phyloP scores from a whole-genome alignment of 768 basidiomycete genomes.

The Postia placenta region DNA sequence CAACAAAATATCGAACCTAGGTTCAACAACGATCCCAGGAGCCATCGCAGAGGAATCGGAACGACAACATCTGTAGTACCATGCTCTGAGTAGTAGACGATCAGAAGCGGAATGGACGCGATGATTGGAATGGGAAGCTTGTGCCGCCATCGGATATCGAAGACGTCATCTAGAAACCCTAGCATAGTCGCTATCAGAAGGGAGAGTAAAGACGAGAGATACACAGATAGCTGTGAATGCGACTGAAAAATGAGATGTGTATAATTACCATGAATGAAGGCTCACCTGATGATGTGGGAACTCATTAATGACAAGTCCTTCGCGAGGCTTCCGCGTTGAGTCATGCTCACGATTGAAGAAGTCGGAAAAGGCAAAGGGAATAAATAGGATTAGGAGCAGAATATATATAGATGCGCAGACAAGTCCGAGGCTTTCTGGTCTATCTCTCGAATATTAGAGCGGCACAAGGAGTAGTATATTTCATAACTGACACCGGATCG shows the following conservation, averaged over 20 bases:
- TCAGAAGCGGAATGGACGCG: slow-evolving; percentile 87
- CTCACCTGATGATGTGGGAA: slow-evolving; percentile 77
- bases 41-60: slow-evolving; percentile 68
- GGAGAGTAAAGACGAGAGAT: slow-evolving; percentile 89
- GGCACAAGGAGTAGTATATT: not conserved
- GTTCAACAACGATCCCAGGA: slow-evolving; percentile 78
- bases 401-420: slow-evolving; percentile 89
- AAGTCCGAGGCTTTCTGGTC: slow-evolving; percentile 92
- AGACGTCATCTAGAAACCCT: slow-evolving; percentile 95
- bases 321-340: slow-evolving; percentile 33
- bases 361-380: slow-evolving; percentile 90
- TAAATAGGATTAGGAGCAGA: slow-evolving; percentile 81
- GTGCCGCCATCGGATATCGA: slow-evolving; percentile 98
- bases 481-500: slow-evolving; percentile 54
- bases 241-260: not conserved
- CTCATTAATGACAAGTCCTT: slow-evolving; percentile 61
- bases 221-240: slow-evolving; percentile 70
- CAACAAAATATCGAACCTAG: slow-evolving; percentile 52
- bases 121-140: slow-evolving; percentile 97
- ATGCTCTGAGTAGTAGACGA: slow-evolving; percentile 94
- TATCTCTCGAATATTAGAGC: slow-evolving; percentile 24
- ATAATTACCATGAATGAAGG: too few relatives aligned
- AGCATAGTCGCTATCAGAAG: slow-evolving; percentile 89
- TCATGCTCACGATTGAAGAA: slow-evolving; percentile 45
- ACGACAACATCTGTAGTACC: slow-evolving; percentile 94